Conservation (phyloP, 1,284 basidiomycete species). For the Ustilago sp. region DNA sequence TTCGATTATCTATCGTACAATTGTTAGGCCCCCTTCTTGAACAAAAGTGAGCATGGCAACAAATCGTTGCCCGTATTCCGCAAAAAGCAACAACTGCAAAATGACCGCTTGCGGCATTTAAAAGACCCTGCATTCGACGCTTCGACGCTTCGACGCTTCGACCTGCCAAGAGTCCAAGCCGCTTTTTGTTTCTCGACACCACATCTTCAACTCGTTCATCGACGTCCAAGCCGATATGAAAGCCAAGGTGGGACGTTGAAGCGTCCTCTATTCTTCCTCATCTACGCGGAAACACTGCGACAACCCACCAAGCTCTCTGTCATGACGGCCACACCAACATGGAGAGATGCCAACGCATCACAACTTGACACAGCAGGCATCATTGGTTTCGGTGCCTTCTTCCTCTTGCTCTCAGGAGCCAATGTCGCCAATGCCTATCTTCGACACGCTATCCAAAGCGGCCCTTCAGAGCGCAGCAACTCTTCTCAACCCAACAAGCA, state of each 20-base stretch:
- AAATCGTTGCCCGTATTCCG: background rate
- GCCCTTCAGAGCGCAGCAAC: background rate
- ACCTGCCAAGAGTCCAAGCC: conserved; percentile 2
- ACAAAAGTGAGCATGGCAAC: background rate
- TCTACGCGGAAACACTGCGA: background rate
- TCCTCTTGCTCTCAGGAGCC: conserved; percentile 26
- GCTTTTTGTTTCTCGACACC: no score
- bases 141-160: background rate
- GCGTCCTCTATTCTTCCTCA: background rate
- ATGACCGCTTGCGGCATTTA: conserved; percentile 7
- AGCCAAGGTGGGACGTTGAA: background rate
- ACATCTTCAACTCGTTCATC: background rate
- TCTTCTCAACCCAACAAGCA: background rate
- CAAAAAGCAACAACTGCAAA: background rate
- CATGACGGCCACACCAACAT: conserved; percentile 23
- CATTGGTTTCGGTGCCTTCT: conserved; percentile 24
- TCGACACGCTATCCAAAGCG: background rate
- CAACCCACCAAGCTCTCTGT: background rate
- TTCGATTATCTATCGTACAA: background rate
- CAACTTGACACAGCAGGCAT: conserved; percentile 37
- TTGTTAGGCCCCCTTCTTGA: background rate
- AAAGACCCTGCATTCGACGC: background rate
- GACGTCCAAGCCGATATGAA: background rate
- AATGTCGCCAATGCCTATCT: conserved; percentile 23
- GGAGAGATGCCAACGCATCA: conserved; percentile 32